Percentiles rank a stretch among this genome's conserved stretches.
phyloP scores from a whole-genome alignment of 805 yeast species.

The Spencermartinsiella europaea region DNA sequence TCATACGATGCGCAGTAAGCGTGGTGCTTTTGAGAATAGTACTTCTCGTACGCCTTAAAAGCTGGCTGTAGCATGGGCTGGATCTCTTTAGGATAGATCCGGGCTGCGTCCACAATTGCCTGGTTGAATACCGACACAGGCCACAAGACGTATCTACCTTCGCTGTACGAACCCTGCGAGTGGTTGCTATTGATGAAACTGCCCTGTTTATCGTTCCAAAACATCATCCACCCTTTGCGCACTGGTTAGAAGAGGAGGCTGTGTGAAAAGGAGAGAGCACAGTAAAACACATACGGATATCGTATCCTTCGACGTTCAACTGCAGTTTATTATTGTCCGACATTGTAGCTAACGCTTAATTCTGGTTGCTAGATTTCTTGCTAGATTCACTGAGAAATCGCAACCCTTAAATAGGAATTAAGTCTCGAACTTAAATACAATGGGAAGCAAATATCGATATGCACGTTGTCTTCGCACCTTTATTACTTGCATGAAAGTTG shows the following conservation, averaged over 20 bases:
- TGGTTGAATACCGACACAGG: constrained; percentile 61
- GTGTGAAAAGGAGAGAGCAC: background rate
- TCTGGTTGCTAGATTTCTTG: too few relatives aligned
- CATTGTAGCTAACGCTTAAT: constrained; percentile 5
- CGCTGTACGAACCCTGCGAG: constrained; percentile 45
- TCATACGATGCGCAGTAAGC: constrained; percentile 66
- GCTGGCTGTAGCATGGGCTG: constrained; percentile 51
- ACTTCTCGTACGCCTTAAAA: constrained; percentile 44
- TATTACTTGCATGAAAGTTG: too few relatives aligned
- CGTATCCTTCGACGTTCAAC: constrained; percentile 28
- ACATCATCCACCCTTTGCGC: constrained; percentile 19
- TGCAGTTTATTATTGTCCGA: constrained; percentile 10
- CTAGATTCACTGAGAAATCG: too few relatives aligned
- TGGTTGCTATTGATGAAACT: constrained; percentile 26
- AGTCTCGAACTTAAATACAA: too few relatives aligned
- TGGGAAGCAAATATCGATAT: too few relatives aligned
- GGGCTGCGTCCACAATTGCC: constrained; percentile 62
- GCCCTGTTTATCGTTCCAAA: constrained; percentile 24
- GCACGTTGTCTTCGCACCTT: too few relatives aligned
- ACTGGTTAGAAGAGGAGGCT: constrained; percentile 1
- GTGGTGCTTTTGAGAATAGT: constrained; percentile 44
- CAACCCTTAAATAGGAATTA: too few relatives aligned
- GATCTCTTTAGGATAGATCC: constrained; percentile 45
- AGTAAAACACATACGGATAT: constrained; percentile 16
- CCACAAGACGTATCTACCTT: constrained; percentile 60